A percentile compares a stretch with the other conserved stretches of the same genome.
Conservation (phyloP, 345 rosid species). For the Pelargonium nanum region DNA sequence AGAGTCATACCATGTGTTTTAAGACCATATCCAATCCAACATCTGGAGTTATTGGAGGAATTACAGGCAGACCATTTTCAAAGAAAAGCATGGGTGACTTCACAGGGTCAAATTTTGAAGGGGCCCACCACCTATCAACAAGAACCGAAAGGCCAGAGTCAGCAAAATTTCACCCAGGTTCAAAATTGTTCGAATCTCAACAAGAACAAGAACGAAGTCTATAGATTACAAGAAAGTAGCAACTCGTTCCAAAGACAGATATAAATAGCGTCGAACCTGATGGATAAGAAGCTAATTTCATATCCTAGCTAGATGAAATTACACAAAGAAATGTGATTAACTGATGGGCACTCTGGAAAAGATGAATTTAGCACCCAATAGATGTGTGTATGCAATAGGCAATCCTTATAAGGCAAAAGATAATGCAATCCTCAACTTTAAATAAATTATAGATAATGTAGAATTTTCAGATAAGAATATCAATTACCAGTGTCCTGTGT, state of each 20-base stretch:
- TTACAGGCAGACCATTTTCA: constrained; percentile 48
- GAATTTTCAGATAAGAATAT: not conserved
- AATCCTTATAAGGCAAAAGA: too few relatives aligned
- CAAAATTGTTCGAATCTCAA: not conserved
- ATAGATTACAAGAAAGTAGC: not conserved
- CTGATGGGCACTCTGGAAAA: not conserved
- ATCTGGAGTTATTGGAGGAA: constrained; percentile 59
- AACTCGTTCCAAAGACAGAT: not conserved
- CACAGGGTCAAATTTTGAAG: constrained; percentile 76
- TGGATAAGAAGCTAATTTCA: not conserved
- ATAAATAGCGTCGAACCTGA: constrained; percentile 2
- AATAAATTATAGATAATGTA: not conserved
- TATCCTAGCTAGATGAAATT: not conserved
- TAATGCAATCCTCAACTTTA: not conserved
- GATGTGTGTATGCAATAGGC: too few relatives aligned
- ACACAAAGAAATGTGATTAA: not conserved
- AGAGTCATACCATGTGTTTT: constrained; percentile 47
- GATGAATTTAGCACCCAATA: not conserved
- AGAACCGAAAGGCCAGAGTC: not conserved
- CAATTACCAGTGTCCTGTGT: constrained; percentile 86
- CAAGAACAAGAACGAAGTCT: not conserved
- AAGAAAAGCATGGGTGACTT: constrained; percentile 92
- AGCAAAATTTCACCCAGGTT: not conserved
- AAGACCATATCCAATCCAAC: constrained; percentile 67
- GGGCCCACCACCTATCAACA: constrained; percentile 84